These are phyloP conservation scores for Colletotrichum shisoi DNA, from an alignment of 2,329 filamentous ascomycete genomes.

Conservation along the genomic window DNA sequence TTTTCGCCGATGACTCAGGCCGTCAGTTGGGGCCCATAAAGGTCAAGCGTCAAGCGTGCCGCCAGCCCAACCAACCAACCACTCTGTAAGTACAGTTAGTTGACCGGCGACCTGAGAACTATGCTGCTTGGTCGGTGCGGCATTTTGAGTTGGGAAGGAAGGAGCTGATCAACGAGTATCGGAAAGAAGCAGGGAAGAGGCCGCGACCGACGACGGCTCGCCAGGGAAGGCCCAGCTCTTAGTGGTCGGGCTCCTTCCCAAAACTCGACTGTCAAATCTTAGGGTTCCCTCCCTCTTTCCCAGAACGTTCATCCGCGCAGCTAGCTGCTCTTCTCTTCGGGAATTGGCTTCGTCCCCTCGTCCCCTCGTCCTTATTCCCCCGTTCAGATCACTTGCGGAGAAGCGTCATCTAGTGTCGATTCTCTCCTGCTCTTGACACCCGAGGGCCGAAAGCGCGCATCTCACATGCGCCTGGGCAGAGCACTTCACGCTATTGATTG, in stretches of 20 bases:
- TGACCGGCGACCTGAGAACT: not conserved
- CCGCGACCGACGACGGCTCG: not conserved
- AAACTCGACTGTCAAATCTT: constrained; percentile 19
- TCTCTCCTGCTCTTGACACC: not conserved
- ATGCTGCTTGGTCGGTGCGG: constrained; percentile 18
- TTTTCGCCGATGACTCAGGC: too few relatives aligned
- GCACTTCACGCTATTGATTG: not conserved
- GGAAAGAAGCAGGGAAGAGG: not conserved
- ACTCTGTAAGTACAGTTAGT: too few relatives aligned
- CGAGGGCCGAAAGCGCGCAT: not conserved
- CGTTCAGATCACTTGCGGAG: constrained; percentile 30
- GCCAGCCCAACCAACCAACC: too few relatives aligned
- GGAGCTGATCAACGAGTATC: not conserved
- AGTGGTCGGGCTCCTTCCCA: not conserved
- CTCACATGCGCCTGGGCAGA: not conserved
- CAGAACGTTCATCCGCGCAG: constrained; percentile 18
- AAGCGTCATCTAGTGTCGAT: constrained; percentile 28
- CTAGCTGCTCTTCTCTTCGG: not conserved
- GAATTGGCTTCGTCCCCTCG: constrained; percentile 29
- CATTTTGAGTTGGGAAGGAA: constrained; percentile 13
- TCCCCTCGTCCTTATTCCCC: constrained; percentile 20
- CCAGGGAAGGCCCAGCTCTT: not conserved
- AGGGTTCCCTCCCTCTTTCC: constrained; percentile 22
- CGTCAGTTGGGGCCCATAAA: too few relatives aligned
- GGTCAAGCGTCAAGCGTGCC: too few relatives aligned